phyloP scores from a whole-genome alignment of 352 stramenopile genomes.

The Salisapilia sapeloensis region DNA sequence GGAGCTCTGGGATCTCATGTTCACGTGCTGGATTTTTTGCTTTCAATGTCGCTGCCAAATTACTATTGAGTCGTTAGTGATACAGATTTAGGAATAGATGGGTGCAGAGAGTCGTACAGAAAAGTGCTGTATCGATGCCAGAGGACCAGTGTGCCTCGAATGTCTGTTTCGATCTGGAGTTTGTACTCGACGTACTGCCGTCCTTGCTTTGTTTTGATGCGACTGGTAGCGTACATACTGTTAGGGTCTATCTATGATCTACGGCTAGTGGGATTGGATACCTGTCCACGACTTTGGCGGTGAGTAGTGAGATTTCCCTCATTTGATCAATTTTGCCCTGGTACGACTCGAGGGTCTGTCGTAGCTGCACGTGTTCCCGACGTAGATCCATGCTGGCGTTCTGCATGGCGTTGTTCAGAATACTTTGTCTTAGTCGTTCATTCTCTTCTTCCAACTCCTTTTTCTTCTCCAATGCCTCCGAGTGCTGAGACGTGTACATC shows the following conservation, averaged over 20 bases:
- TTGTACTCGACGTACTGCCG: slow-evolving; percentile 82
- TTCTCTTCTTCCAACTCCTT: slow-evolving; percentile 63
- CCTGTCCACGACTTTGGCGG: slow-evolving; percentile 75
- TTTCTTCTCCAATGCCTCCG: slow-evolving; percentile 43
- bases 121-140: slow-evolving; percentile 84
- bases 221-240: slow-evolving; percentile 11
- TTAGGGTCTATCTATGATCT: not conserved
- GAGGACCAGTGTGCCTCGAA: slow-evolving; percentile 65
- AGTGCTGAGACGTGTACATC: slow-evolving; percentile 30
- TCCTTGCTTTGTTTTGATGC: slow-evolving; percentile 75
- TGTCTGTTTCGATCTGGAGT: slow-evolving; percentile 77
- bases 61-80: slow-evolving; percentile 20
- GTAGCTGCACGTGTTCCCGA: slow-evolving; percentile 66
- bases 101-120: slow-evolving; percentile 19
- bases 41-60: slow-evolving; percentile 62
- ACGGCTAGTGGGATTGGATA: slow-evolving; percentile 3
- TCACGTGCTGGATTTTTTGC: slow-evolving; percentile 62
- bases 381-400: slow-evolving; percentile 63
- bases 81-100: not conserved
- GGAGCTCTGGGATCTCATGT: slow-evolving; percentile 59
- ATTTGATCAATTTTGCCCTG: slow-evolving; percentile 82
- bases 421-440: slow-evolving; percentile 59
- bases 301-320: slow-evolving; percentile 72
- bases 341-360: slow-evolving; percentile 74
- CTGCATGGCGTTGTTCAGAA: slow-evolving; percentile 56